Evolutionary conservation across 2,329 filamentous ascomycete genomes (phyloP), one percentile per base, ranked within the genome.

Genomic region (Aurifilum marmelostoma): DNA sequence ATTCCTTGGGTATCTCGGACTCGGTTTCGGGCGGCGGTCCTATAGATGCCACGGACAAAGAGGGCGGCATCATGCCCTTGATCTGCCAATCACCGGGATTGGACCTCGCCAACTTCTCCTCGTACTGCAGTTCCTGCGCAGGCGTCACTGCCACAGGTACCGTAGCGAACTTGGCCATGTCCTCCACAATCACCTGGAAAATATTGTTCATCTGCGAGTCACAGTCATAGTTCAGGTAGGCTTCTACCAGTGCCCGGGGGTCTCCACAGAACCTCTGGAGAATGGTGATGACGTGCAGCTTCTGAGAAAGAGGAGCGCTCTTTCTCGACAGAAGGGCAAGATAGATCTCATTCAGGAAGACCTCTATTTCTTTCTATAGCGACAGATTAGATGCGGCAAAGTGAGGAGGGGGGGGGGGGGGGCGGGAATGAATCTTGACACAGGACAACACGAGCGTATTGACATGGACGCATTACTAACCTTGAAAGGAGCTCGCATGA

Each of bases 181-280:
- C 94, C 78, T 99, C 97, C 63, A 99, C 94, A 66, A 98, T 90
- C 27, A 88, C 91, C 80, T 99, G 96, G 78, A 97, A 99, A 79
- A 98, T 96, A 79, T 99, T 99, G 80, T 98, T 95, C 70, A 98
- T 88, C 54, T 93, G 94, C 70, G 95, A 88, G 76, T 98, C 97
- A 80, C 96, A 99, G 78, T 99, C 96, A 77, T 99, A 99, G 79
- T 99, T 99, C 72, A 99, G 87, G 79, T 99, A 99, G 18, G 94
- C 91, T 79, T 99, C 96, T 21, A 99, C 96, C 63, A 99, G 79
- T 0, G 93, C 94, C 73, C 93, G 88, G 1, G 95, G 93, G 77
- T 99, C 96, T 21, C 88, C 89, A 69, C 92, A 94, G 62, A 99
- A 84, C 69, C 95, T 87, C 74, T 93, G 92, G 65, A 99, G 85